Percentiles rank a stretch among this genome's conserved stretches.
Conservation (phyloP, 345 rosid species). For the Iberis pinnata region DNA sequence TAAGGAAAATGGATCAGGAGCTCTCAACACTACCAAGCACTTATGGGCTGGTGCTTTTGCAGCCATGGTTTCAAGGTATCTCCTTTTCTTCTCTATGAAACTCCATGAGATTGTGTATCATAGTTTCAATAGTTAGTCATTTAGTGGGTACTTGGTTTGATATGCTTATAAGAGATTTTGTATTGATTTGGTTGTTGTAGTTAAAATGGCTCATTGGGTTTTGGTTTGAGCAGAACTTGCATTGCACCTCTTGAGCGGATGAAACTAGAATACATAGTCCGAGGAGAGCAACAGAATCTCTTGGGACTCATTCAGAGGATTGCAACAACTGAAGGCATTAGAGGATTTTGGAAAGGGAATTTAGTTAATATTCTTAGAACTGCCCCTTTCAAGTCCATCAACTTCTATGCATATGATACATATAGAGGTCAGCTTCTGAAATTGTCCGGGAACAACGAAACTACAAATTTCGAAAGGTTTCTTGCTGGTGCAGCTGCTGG, state of each 20-base stretch:
- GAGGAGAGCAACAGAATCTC: slow-evolving; percentile 54
- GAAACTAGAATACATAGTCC: slow-evolving; percentile 70
- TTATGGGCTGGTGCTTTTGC: slow-evolving; percentile 80
- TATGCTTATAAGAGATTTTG: background rate
- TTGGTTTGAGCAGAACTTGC: slow-evolving; percentile 50
- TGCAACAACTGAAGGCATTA: slow-evolving; percentile 52
- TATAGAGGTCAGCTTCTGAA: slow-evolving; percentile 59
- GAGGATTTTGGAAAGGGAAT: slow-evolving; percentile 77
- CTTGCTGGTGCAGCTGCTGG: slow-evolving; percentile 79
- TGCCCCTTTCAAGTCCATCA: slow-evolving; percentile 72
- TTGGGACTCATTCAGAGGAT: slow-evolving; percentile 46
- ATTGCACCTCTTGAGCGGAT: slow-evolving; percentile 74
- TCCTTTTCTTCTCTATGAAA: slow-evolving; percentile 4
- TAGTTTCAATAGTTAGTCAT: slow-evolving; percentile 5
- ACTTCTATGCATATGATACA: slow-evolving; percentile 67
- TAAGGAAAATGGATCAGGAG: slow-evolving; percentile 28
- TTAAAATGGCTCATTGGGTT: slow-evolving; percentile 27
- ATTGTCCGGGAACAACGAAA: slow-evolving; percentile 50
- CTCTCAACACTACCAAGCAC: slow-evolving; percentile 47
- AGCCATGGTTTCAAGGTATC: slow-evolving; percentile 73
- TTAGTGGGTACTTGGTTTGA: slow-evolving; percentile 4
- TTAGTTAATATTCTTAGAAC: slow-evolving; percentile 62
- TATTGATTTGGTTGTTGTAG: slow-evolving; percentile 19
- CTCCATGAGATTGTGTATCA: background rate
- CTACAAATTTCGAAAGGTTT: slow-evolving; percentile 62